Evolutionary conservation across 768 basidiomycete genomes (phyloP).

Genomic region (Hericium rajendrae): DNA sequence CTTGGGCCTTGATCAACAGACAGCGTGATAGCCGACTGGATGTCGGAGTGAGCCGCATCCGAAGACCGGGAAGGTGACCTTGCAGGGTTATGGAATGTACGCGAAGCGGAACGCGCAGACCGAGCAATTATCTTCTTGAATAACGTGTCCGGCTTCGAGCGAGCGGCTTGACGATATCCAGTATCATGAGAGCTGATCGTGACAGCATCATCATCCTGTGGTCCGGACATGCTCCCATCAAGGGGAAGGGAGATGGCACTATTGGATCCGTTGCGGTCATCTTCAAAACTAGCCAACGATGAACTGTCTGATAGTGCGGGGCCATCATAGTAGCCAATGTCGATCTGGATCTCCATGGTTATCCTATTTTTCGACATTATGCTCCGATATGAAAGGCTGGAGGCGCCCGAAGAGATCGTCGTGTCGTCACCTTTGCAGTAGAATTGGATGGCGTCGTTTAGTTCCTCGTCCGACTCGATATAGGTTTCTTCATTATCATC

Average conservation of each 20-base stretch:
- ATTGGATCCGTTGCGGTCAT: conserved; percentile 49
- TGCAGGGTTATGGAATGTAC: not conserved
- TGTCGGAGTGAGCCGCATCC: not conserved
- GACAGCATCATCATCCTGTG: conserved; percentile 61
- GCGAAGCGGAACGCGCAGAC: conserved; percentile 3
- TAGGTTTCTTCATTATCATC: conserved; percentile 75
- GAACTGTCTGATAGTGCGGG: conserved; percentile 85
- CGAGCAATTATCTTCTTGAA: conserved; percentile 4
- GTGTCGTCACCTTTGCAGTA: conserved; percentile 71
- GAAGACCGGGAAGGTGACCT: not conserved
- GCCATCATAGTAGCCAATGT: conserved; percentile 87
- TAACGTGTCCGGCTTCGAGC: conserved; percentile 19
- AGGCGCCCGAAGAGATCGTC: conserved; percentile 61
- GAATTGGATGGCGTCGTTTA: conserved; percentile 82
- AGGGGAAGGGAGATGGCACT: conserved; percentile 49
- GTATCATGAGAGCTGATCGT: conserved; percentile 68
- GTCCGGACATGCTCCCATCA: conserved; percentile 27
- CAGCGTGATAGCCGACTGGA: not conserved
- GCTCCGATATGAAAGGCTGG: conserved; percentile 58
- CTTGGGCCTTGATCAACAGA: no score
- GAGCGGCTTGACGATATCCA: conserved; percentile 15
- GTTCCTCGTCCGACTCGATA: conserved; percentile 61
- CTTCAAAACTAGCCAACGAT: conserved; percentile 71
- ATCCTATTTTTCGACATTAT: conserved; percentile 56
- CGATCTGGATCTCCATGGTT: conserved; percentile 65